Percentiles rank a stretch among this genome's conserved stretches.
Conservation (phyloP, 2,329 filamentous ascomycete species). For the Cercospora nicotianae region DNA sequence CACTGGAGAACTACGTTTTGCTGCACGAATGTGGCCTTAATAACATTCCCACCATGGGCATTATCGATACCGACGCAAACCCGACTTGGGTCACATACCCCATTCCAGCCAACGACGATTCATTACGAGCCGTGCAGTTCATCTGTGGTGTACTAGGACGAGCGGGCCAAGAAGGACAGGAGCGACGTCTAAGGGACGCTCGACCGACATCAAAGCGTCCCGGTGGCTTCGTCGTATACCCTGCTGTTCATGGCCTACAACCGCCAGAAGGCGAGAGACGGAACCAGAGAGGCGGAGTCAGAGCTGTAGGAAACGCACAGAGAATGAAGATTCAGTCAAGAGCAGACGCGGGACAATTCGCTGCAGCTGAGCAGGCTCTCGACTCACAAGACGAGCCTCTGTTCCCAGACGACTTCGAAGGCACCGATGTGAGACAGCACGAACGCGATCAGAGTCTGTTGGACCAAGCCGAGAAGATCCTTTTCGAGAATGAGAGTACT, state of each 20-base stretch:
- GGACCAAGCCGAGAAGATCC: conserved; percentile 15
- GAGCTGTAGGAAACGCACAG: background rate
- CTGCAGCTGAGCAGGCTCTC: background rate
- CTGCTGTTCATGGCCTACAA: conserved; percentile 38
- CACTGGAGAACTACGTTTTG: conserved; percentile 84
- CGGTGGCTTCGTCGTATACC: conserved; percentile 62
- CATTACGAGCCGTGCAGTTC: conserved; percentile 76
- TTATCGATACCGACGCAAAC: conserved; percentile 91
- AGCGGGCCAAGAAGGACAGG: conserved; percentile 76
- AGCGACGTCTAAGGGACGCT: conserved; percentile 64
- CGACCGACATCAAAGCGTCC: conserved; percentile 23
- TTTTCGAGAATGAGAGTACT: conserved; percentile 5
- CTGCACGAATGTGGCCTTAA: conserved; percentile 87
- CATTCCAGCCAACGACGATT: conserved; percentile 96
- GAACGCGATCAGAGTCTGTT: conserved; percentile 22
- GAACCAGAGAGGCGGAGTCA: conserved; percentile 1
- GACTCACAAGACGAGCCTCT: conserved; percentile 10
- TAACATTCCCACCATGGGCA: conserved; percentile 88
- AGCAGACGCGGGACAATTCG: conserved; percentile 3
- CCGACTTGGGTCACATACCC: conserved; percentile 94
- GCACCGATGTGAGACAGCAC: conserved; percentile 20
- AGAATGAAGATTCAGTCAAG: conserved; percentile 1
- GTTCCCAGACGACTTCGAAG: conserved; percentile 18
- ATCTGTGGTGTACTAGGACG: conserved; percentile 83
- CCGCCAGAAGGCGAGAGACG: conserved; percentile 22